Percentiles rank a stretch among this genome's conserved stretches.
Conservation (phyloP, 2,329 filamentous ascomycete species). For the Fusarium foetens region DNA sequence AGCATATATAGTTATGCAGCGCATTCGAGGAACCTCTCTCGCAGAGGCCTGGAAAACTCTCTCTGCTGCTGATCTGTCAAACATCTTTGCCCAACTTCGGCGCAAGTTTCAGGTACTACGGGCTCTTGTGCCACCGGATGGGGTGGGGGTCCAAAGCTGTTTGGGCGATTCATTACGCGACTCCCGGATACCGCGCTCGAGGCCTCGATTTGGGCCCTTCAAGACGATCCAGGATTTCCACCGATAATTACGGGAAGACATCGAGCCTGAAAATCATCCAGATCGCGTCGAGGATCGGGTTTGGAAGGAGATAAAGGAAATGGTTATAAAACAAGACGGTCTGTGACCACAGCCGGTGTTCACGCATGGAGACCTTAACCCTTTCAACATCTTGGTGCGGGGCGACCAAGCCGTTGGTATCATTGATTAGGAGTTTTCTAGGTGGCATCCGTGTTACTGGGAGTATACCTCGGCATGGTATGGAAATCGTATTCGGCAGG, state of each 20-base stretch:
- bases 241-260: constrained; percentile 44
- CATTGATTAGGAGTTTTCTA: not conserved
- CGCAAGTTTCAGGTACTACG: constrained; percentile 40
- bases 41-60: constrained; percentile 22
- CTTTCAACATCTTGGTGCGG: not conserved
- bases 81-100: constrained; percentile 38
- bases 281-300: constrained; percentile 35
- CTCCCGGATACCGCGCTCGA: constrained; percentile 36
- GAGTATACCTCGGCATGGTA: not conserved
- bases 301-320: constrained; percentile 45
- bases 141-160: constrained; percentile 38
- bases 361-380: not conserved
- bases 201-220: constrained; percentile 48
- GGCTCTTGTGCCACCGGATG: constrained; percentile 29
- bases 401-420: not conserved
- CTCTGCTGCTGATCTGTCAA: constrained; percentile 7
- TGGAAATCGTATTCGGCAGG: not conserved
- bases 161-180: constrained; percentile 44
- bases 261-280: constrained; percentile 37
- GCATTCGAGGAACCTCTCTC: constrained; percentile 42
- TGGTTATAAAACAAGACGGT: constrained; percentile 25
- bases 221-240: constrained; percentile 48
- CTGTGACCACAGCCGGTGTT: not conserved
- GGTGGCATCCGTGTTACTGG: not conserved
- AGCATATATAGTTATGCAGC: constrained; percentile 60